Evolutionary conservation across 495 filamentous ascomycete genomes (phyloP).

Genomic region (Penicillium ochrochloron): DNA sequence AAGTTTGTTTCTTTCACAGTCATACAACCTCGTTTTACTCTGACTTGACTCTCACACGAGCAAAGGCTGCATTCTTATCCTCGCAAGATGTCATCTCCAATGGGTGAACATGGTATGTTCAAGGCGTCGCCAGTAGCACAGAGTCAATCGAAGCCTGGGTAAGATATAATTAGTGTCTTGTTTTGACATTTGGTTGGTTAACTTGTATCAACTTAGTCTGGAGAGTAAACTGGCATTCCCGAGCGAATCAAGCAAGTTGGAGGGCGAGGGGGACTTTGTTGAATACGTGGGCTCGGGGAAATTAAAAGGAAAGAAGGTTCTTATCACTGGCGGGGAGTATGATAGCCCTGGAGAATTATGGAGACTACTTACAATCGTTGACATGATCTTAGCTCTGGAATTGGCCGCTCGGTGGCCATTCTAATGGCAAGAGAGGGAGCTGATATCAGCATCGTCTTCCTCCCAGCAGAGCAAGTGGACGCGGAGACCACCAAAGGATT

Average conservation of each 20-base stretch:
- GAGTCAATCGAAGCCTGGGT: slow-evolving; percentile 32
- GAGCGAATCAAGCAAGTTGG: slow-evolving; percentile 39
- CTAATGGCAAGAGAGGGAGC: slow-evolving; percentile 59
- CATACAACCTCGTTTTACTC: not conserved
- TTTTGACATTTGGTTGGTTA: not conserved
- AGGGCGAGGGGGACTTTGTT: slow-evolving; percentile 31
- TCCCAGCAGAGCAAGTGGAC: slow-evolving; percentile 55
- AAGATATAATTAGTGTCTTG: not conserved
- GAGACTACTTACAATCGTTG: not conserved
- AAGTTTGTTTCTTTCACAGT: not conserved
- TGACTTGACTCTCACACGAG: not conserved
- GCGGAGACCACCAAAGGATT: slow-evolving; percentile 54
- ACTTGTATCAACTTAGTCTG: slow-evolving; percentile 18
- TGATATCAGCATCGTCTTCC: slow-evolving; percentile 56
- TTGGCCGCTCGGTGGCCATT: slow-evolving; percentile 57
- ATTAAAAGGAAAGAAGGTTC: slow-evolving; percentile 49
- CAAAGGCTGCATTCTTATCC: not conserved
- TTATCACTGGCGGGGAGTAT: slow-evolving; percentile 61
- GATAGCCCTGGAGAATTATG: slow-evolving; percentile 4
- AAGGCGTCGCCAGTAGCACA: slow-evolving; percentile 27
- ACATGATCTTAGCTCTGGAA: slow-evolving; percentile 44
- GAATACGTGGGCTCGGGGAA: slow-evolving; percentile 52
- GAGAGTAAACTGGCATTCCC: slow-evolving; percentile 28
- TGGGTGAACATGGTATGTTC: slow-evolving; percentile 31
- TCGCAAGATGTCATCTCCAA: slow-evolving; percentile 30